phyloP scores from a whole-genome alignment of 2,329 filamentous ascomycete genomes.

The Aspergillus novofumigatus region DNA sequence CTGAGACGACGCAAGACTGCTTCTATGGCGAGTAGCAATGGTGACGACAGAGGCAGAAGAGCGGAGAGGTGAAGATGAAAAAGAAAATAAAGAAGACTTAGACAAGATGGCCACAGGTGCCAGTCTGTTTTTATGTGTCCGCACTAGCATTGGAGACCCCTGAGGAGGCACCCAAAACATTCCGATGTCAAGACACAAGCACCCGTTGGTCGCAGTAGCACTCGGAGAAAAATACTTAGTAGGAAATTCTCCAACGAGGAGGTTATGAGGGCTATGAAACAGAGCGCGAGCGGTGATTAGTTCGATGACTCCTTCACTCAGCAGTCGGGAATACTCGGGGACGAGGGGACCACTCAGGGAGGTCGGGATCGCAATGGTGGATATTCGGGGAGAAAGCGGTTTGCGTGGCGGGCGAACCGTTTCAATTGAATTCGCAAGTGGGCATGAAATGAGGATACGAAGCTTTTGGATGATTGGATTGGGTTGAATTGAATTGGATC shows the following conservation, averaged over 20 bases:
- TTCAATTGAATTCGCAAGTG: constrained; percentile 12
- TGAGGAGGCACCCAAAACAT: constrained; percentile 31
- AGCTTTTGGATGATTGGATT: constrained; percentile 19
- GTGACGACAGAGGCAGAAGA: constrained; percentile 13
- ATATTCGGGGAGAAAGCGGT: constrained; percentile 14
- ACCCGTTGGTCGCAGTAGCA: not conserved
- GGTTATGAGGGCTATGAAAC: constrained; percentile 17
- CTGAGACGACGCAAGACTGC: constrained; percentile 21
- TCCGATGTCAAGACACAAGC: constrained; percentile 53
- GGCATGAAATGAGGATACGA: constrained; percentile 14
- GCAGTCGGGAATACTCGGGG: constrained; percentile 23
- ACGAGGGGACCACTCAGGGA: constrained; percentile 17
- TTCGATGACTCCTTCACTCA: constrained; percentile 12
- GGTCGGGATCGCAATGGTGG: constrained; percentile 18
- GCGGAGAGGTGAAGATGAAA: constrained; percentile 2
- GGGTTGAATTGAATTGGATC: constrained; percentile 7
- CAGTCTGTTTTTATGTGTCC: constrained; percentile 31
- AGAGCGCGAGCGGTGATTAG: constrained; percentile 11
- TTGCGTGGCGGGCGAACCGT: constrained; percentile 21
- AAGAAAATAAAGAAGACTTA: constrained; percentile 6
- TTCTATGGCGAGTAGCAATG: constrained; percentile 13
- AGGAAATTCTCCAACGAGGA: constrained; percentile 17
- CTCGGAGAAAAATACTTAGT: not conserved
- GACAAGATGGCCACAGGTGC: constrained; percentile 14
- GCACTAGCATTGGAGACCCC: constrained; percentile 30